Conservation (phyloP, 1,139 yeast species). For the Kodamaea derodonti region DNA sequence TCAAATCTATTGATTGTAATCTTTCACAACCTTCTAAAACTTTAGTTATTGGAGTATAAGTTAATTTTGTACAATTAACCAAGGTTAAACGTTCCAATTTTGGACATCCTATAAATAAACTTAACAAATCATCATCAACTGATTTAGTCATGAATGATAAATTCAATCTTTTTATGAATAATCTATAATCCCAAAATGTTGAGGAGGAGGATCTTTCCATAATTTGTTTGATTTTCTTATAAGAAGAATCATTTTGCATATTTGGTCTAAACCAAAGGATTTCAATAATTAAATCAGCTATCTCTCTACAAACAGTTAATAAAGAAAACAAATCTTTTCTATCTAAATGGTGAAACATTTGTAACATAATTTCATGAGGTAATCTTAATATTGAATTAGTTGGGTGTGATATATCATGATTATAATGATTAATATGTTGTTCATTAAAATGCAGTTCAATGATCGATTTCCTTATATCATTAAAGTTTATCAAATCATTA, state of each 20-base stretch:
- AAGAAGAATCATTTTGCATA: conserved; percentile 53
- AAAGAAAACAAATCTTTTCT: conserved; percentile 66
- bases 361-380: conserved; percentile 78
- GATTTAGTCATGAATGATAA: conserved; percentile 68
- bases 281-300: conserved; percentile 79
- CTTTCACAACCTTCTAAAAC: conserved; percentile 63
- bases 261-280: conserved; percentile 88
- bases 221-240: conserved; percentile 48
- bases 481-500: conserved; percentile 34
- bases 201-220: conserved; percentile 46
- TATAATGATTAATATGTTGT: conserved; percentile 9
- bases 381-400: conserved; percentile 50
- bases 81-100: conserved; percentile 82
- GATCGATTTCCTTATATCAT: conserved; percentile 35
- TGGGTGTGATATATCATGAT: conserved; percentile 8
- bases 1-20: conserved; percentile 82
- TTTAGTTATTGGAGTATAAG: conserved; percentile 57
- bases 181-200: conserved; percentile 71
- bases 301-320: conserved; percentile 73
- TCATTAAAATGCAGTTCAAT: conserved; percentile 21
- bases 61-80: conserved; percentile 69
- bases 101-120: conserved; percentile 60
- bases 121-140: conserved; percentile 59
- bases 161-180: conserved; percentile 74
- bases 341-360: conserved; percentile 65